A percentile compares a stretch with the other conserved stretches of the same genome.
phyloP scores from a whole-genome alignment of 2,329 filamentous ascomycete species.

The Annulohypoxylon truncatum region DNA sequence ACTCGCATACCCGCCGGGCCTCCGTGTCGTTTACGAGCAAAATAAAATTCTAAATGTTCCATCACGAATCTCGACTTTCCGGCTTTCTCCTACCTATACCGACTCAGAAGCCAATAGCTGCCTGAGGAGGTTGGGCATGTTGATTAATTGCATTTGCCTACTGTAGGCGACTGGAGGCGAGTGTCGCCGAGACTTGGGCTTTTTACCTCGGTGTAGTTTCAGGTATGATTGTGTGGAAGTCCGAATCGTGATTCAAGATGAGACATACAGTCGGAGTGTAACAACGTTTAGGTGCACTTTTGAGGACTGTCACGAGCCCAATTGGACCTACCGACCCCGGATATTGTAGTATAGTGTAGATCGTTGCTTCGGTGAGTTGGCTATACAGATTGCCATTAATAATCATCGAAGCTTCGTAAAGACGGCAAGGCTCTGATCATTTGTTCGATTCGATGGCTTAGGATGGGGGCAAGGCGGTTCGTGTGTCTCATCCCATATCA shows the following conservation, averaged over 20 bases:
- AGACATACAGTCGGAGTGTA: background rate
- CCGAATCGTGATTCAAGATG: slow-evolving; percentile 1
- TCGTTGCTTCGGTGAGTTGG: background rate
- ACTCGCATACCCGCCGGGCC: background rate
- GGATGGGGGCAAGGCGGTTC: background rate
- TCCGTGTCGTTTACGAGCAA: background rate
- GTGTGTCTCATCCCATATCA: background rate
- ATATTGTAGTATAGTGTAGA: background rate
- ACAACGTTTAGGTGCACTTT: background rate
- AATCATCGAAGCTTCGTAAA: background rate
- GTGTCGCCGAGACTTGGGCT: background rate
- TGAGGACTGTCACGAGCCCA: background rate
- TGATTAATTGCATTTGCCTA: background rate
- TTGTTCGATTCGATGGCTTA: background rate
- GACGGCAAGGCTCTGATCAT: background rate
- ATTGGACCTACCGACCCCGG: background rate
- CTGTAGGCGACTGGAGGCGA: background rate
- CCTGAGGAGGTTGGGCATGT: background rate
- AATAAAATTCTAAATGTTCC: background rate
- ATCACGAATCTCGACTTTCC: background rate
- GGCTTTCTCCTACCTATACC: background rate
- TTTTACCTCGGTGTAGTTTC: slow-evolving; percentile 3
- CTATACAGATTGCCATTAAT: background rate
- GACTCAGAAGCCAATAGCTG: background rate
- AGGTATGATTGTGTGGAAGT: background rate